Evolutionary conservation across 176 grass and related monocot species (phyloP), one percentile per base, ranked within the genome.

Genomic region (Dactylis glomerata): DNA sequence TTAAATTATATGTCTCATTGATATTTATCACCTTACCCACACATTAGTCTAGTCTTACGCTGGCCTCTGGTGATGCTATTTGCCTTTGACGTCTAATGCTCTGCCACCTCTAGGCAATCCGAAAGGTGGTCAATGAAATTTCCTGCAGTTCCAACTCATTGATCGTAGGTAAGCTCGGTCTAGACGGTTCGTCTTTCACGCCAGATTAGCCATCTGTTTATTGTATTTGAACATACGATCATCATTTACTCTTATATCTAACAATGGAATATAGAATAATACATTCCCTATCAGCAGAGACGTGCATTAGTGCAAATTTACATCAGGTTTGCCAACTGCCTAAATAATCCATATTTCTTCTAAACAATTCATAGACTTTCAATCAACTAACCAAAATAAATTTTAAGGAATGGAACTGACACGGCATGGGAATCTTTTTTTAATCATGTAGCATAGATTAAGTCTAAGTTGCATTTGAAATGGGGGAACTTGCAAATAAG

Each of bases 101-200:
- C 65, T 79, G 41, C 44, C 44, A 84, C 66, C 44, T 36, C 12
- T 17, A 45, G 65, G 47, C 36, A 67, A 66, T 45, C 65, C 9
- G 63, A 82, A 28, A 82, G 50, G 62, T 70, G 73, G 5, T 42
- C 46, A 70, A 28, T 73, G 26, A 45, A 45, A 72, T 72, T 36
- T 19, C 19, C 2, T 46, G 20, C 22, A 40, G 23, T 81, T 58
- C 38, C 44, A 40, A 59, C 57, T 42, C 71, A 47, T 22, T 73
- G 73, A 14, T n/a, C 76, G 47, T 85, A 40, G 13, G 44, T 55
- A 66, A 54, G 7, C 16, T 83, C 40, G 1, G 30, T 23, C 16
- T 15, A 80, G 3, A 67, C 26, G 1, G 14, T 37, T 57, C 7
- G 4, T 67, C 16, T 89, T 52, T 52, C 50, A 20, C 22, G 14